Evolutionary conservation across 352 stramenopile genomes (phyloP), one percentile per base, ranked within the genome.

Genomic region (Phytophthora rubi): DNA sequence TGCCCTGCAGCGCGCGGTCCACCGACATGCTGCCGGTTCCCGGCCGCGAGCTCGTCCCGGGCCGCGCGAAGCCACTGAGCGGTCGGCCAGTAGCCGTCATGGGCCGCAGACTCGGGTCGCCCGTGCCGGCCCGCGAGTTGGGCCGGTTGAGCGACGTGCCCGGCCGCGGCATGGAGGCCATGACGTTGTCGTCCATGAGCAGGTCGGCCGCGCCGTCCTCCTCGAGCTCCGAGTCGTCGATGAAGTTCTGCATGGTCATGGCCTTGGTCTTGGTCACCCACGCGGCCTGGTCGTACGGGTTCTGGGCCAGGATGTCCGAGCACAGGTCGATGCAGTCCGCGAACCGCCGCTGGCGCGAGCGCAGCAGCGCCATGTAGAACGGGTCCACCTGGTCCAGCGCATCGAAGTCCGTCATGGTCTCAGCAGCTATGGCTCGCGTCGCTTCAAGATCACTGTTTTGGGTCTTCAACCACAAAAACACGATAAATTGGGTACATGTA

Each of bases 221-320:
- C 63, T 97, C 91, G 53, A 97, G 84, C 66, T 98, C 93, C 53
- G 91, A 97, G 74, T 98, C 94, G 75, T 98, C 94, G 37, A 98
- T 85, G 76, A 83, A 98, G 61, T 89, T 94, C 66, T 97, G 78
- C 66, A 88, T 82, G 3, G 90, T 98, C 56, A 98, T 71, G 26
- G 91, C 91, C 54, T 91, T 86, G 37, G 86, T 94, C 80, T 98
- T 98, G 66, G 93, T 90, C 53, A 97, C 83, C 93, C 93, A 98
- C 26, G 84, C 89, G 3, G 91, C 92, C 67, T 92, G 88, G 64
- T 97, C 91, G 67, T 96, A 94, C 56, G 91, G 91, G 53, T 97
- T 98, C 39, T 86, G 74, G 9, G 81, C 75, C 26, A 98, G 73
- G 62, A 98, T 86, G 32, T 92, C 86, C 4, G 73, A 91, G 79